These are phyloP conservation scores for Triticum urartu DNA, from an alignment of 176 grass and related monocot genomes.

Conservation along the genomic window DNA sequence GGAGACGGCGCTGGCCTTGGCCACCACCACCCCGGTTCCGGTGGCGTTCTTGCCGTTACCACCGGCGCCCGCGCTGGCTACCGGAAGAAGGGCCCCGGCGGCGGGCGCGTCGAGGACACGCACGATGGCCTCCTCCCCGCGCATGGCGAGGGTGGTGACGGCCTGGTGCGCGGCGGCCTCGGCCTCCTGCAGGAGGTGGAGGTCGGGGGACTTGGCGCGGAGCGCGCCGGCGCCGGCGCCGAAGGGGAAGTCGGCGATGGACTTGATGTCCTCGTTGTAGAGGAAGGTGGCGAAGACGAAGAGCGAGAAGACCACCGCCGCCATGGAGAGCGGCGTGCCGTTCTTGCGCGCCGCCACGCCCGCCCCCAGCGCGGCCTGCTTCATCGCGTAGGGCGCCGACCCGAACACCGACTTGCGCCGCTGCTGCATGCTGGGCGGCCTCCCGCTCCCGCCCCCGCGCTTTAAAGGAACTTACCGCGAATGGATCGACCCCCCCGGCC, in stretches of 20 bases:
- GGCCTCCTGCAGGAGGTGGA: constrained; percentile 65
- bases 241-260: constrained; percentile 86
- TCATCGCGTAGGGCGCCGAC: constrained; percentile 61
- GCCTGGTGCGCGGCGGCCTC: constrained; percentile 51
- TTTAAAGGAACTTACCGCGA: constrained; percentile 5
- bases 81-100: background rate
- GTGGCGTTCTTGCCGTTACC: background rate
- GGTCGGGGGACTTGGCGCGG: constrained; percentile 46
- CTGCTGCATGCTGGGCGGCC: constrained; percentile 56
- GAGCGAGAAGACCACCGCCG: constrained; percentile 61
- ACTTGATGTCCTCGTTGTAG: constrained; percentile 96
- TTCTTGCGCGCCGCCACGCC: constrained; percentile 65
- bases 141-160: constrained; percentile 40
- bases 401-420: constrained; percentile 73
- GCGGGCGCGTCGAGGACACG: constrained; percentile 28
- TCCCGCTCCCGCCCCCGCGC: constrained; percentile 3
- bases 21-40: background rate
- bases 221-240: constrained; percentile 37
- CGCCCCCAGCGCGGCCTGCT: constrained; percentile 64
- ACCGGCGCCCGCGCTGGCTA: background rate
- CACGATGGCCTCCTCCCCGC: constrained; percentile 54
- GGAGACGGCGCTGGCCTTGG: constrained; percentile 10
- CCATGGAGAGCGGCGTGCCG: constrained; percentile 64
- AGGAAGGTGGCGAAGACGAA: constrained; percentile 86
- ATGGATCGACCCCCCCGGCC: background rate